Evolutionary conservation across 2,329 filamentous ascomycete species (phyloP).

Genomic region (Colletotrichum viniferum): DNA sequence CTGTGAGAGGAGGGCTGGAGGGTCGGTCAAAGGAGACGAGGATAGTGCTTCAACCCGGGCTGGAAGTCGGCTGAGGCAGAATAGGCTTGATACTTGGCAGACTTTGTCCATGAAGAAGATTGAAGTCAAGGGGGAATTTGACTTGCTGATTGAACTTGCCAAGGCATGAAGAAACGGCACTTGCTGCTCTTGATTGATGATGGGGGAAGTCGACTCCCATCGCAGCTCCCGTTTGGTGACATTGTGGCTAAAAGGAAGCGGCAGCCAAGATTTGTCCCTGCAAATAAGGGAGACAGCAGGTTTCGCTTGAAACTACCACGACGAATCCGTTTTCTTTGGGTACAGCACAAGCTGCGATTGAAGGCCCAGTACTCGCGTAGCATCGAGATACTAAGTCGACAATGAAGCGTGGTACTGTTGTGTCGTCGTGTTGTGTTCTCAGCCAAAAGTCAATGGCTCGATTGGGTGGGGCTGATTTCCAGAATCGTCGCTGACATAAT

Average conservation of each 20-base stretch:
- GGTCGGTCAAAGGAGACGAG: neutral
- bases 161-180: neutral
- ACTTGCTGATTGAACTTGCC: neutral
- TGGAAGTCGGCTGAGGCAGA: neutral
- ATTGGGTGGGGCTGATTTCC: neutral
- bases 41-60: neutral
- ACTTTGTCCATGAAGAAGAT: neutral
- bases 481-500: neutral
- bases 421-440: neutral
- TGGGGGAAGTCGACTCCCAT: neutral
- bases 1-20: neutral
- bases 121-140: neutral
- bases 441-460: neutral
- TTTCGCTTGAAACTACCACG: neutral
- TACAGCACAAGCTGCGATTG: too few species aligned
- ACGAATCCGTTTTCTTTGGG: accelerated
- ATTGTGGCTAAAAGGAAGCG: neutral
- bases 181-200: neutral
- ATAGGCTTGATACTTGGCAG: neutral
- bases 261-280: neutral
- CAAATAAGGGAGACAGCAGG: neutral
- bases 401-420: accelerated
- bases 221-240: neutral
- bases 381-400: neutral
- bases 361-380: accelerated